Evolutionary conservation across 1,139 yeast species (phyloP).

Genomic region (Magnusiomyces suaveolens): DNA sequence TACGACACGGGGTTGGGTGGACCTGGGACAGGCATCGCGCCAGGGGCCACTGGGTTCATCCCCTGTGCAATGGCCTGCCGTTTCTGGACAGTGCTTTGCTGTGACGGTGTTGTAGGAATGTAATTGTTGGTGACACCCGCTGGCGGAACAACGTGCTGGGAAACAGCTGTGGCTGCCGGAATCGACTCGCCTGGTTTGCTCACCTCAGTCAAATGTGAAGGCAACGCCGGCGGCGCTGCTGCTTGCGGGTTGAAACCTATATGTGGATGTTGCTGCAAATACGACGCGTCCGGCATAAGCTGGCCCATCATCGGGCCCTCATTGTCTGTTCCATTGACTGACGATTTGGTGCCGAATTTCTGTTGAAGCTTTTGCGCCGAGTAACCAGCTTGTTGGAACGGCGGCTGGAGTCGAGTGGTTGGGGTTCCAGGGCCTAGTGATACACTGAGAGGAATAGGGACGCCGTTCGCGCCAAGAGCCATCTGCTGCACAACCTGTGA

Average conservation of each 20-base stretch:
- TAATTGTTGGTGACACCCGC: slow-evolving; percentile 4
- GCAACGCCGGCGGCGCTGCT: slow-evolving; percentile 3
- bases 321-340: no score
- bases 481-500: background rate
- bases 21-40: background rate
- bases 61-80: background rate
- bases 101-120: background rate
- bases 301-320: slow-evolving; percentile 1
- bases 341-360: background rate
- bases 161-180: slow-evolving; percentile 8
- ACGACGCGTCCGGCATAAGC: background rate
- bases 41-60: slow-evolving; percentile 3
- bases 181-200: no score
- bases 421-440: background rate
- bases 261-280: background rate
- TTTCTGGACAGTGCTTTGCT: background rate
- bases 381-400: background rate
- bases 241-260: background rate
- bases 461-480: slow-evolving; percentile 3
- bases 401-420: background rate
- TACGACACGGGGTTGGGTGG: slow-evolving; percentile 3
- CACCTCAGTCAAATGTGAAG: background rate
- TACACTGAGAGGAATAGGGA: background rate
- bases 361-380: background rate
- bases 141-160: slow-evolving; percentile 7